These are phyloP conservation scores for Diplocarpon mali DNA, from an alignment of 2,329 filamentous ascomycete species.

Conservation along the genomic window DNA sequence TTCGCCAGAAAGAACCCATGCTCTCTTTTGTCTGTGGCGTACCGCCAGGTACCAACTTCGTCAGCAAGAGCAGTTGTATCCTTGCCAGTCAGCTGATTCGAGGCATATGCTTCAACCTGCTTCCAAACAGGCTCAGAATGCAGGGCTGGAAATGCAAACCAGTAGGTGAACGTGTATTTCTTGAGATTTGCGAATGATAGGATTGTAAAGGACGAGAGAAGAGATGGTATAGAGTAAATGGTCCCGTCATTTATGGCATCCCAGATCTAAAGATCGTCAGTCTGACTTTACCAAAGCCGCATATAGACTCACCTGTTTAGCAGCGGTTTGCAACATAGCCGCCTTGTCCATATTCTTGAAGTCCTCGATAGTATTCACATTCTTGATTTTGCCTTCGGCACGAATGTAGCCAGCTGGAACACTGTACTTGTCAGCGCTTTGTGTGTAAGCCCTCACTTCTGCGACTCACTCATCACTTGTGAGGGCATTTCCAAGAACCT, in stretches of 20 bases:
- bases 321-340: slow-evolving; percentile 67
- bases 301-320: slow-evolving; percentile 51
- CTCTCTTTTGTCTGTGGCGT: slow-evolving; percentile 69
- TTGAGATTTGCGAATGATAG: slow-evolving; percentile 94
- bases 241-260: slow-evolving; percentile 94
- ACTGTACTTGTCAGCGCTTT: slow-evolving; percentile 32
- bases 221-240: slow-evolving; percentile 87
- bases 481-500: slow-evolving; percentile 78
- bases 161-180: slow-evolving; percentile 96
- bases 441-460: not conserved
- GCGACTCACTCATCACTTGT: slow-evolving; percentile 65
- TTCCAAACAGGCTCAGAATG: slow-evolving; percentile 83
- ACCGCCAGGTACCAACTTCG: slow-evolving; percentile 77
- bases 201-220: slow-evolving; percentile 79
- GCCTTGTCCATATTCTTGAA: slow-evolving; percentile 77
- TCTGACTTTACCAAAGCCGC: not conserved
- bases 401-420: slow-evolving; percentile 62
- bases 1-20: slow-evolving; percentile 96
- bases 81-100: slow-evolving; percentile 45
- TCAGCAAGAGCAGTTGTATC: slow-evolving; percentile 77
- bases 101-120: slow-evolving; percentile 36
- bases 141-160: slow-evolving; percentile 91
- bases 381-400: slow-evolving; percentile 88
- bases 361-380: slow-evolving; percentile 91
- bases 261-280: slow-evolving; percentile 60